A percentile compares a stretch with the other conserved stretches of the same genome.
phyloP scores from a whole-genome alignment of 805 yeast genomes.

The Zygotorulaspora sp. region DNA sequence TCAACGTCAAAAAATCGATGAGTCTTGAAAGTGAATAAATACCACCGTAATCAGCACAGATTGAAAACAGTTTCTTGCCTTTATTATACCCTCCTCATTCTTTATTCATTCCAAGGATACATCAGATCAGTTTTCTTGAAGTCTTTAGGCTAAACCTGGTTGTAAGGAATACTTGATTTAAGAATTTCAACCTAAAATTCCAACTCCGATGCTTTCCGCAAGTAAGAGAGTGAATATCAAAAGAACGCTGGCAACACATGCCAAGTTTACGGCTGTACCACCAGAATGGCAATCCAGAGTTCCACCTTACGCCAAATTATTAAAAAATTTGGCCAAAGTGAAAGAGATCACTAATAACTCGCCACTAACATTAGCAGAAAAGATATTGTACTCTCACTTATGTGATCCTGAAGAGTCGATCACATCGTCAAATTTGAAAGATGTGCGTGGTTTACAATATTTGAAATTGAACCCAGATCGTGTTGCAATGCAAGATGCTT shows the following conservation, averaged over 20 bases:
- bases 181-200: background rate
- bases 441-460: constrained; percentile 81
- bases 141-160: background rate
- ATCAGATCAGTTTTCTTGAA: background rate
- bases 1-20: constrained; percentile 4
- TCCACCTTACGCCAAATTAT: constrained; percentile 82
- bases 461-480: constrained; percentile 93
- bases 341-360: constrained; percentile 57
- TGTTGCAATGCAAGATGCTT: constrained; percentile 99
- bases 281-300: constrained; percentile 60
- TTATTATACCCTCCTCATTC: background rate
- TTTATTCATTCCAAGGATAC: background rate
- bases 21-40: background rate
- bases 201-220: constrained; percentile 24
- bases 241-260: constrained; percentile 27
- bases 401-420: constrained; percentile 83
- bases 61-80: no score
- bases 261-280: constrained; percentile 43
- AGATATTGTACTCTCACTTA: constrained; percentile 87
- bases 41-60: background rate
- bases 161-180: background rate
- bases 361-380: constrained; percentile 93
- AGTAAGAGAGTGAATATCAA: constrained; percentile 16
- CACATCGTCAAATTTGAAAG: constrained; percentile 46
- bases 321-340: constrained; percentile 58